Evolutionary conservation across 345 rosid species (phyloP).

Genomic region (Salix udensis): DNA sequence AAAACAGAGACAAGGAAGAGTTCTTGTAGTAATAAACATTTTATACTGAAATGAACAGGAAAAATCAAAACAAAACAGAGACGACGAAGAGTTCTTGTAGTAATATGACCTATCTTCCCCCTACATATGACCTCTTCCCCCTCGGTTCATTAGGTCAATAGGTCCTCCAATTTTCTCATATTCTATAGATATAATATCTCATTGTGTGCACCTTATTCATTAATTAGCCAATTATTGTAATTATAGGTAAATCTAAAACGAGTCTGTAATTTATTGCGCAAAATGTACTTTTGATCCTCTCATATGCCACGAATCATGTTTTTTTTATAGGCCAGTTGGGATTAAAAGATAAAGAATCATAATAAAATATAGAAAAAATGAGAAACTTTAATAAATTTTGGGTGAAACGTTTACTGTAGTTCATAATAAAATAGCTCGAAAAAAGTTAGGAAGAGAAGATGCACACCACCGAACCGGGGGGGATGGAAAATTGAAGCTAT

Average conservation of each 20-base stretch:
- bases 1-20: slow-evolving; percentile 12
- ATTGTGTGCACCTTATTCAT: background rate
- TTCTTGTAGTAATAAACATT: slow-evolving; percentile 20
- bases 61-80: background rate
- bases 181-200: slow-evolving; percentile 2
- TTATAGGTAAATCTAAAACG: too few species aligned
- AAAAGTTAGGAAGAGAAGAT: background rate
- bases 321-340: too few species aligned
- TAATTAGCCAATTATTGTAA: background rate
- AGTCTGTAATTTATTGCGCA: too few species aligned
- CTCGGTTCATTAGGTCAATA: background rate
- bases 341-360: too few species aligned
- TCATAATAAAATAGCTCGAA: too few species aligned
- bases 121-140: background rate
- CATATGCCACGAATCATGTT: too few species aligned
- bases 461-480: background rate
- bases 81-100: slow-evolving; percentile 23
- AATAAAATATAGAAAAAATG: too few species aligned
- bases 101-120: slow-evolving; percentile 11
- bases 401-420: too few species aligned
- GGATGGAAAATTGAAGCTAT: background rate
- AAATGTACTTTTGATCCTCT: too few species aligned
- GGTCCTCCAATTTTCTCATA: background rate
- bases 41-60: slow-evolving; percentile 30
- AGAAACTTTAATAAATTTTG: too few species aligned